Evolutionary conservation across 495 filamentous ascomycete genomes (phyloP).

Genomic region (Hypoxylon fragiforme): DNA sequence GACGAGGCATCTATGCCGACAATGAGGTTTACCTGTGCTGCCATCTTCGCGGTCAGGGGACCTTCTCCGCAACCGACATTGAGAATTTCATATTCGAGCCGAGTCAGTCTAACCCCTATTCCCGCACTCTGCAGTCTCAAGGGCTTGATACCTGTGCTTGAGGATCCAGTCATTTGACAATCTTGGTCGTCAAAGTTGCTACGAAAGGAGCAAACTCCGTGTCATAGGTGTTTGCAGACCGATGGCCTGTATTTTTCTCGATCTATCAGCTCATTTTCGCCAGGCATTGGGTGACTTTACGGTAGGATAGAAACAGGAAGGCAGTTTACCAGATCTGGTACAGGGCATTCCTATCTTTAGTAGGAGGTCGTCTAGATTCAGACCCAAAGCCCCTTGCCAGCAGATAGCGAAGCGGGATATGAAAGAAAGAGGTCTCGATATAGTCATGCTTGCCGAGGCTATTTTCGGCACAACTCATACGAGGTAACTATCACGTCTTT

Average conservation of each 20-base stretch:
- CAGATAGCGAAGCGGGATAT: no score
- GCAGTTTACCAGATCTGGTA: no score
- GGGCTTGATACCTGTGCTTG: conserved; percentile 7
- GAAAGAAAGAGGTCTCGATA: no score
- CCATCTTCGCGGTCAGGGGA: conserved; percentile 4
- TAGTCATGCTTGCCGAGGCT: no score
- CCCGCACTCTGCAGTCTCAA: not conserved
- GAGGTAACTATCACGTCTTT: no score
- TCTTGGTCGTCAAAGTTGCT: conserved; percentile 7
- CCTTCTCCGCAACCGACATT: conserved; percentile 11
- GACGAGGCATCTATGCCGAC: conserved; percentile 5
- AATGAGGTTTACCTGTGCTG: conserved; percentile 11
- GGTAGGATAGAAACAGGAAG: not conserved
- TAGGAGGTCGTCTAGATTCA: no score
- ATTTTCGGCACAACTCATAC: no score
- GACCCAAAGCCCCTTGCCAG: no score
- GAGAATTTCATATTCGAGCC: conserved; percentile 5
- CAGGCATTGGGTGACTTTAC: not conserved
- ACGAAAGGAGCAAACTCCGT: conserved; percentile 7
- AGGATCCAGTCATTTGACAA: conserved; percentile 12
- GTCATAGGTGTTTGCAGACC: conserved; percentile 7
- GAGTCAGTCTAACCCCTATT: not conserved
- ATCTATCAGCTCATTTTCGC: not conserved
- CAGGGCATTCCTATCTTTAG: no score
- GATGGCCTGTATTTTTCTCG: conserved; percentile 1